Conservation (phyloP, 371 early-diverging fungal genomes). For the Syncephalastrum racemosum region DNA sequence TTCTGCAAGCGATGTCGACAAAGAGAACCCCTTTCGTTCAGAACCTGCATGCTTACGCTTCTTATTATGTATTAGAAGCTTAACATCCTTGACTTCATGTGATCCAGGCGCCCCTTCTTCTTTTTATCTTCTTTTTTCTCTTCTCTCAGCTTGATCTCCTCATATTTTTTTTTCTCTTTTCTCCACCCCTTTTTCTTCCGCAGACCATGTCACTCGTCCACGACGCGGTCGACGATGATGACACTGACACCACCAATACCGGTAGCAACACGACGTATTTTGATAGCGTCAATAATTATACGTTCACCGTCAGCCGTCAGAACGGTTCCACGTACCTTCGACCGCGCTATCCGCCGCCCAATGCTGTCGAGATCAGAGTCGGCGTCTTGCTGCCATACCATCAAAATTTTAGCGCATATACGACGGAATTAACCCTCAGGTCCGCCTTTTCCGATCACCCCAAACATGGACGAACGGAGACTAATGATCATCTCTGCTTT, state of each 20-base stretch:
- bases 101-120: too few species aligned
- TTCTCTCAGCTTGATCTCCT: too few species aligned
- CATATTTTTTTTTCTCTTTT: too few species aligned
- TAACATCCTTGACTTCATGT: too few species aligned
- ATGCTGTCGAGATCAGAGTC: slow-evolving; percentile 35
- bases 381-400: slow-evolving; percentile 52
- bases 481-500: neutral
- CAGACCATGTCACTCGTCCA: neutral
- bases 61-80: too few species aligned
- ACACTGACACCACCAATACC: slow-evolving; percentile 1
- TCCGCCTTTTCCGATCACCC: neutral
- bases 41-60: too few species aligned
- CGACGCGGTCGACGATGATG: slow-evolving; percentile 11
- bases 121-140: too few species aligned
- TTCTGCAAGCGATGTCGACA: too few species aligned
- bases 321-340: slow-evolving; percentile 32
- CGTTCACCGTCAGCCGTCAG: slow-evolving; percentile 24
- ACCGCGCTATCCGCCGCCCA: too few species aligned
- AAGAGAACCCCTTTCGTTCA: too few species aligned
- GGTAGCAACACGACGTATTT: slow-evolving; percentile 10
- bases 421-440: slow-evolving; percentile 38
- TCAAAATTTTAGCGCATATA: slow-evolving; percentile 33
- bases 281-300: slow-evolving; percentile 12
- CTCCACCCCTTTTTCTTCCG: too few species aligned
- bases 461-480: too few species aligned